Base-by-base conservation (phyloP, 1,284 basidiomycete species). In the Cerrena zonata region DNA sequence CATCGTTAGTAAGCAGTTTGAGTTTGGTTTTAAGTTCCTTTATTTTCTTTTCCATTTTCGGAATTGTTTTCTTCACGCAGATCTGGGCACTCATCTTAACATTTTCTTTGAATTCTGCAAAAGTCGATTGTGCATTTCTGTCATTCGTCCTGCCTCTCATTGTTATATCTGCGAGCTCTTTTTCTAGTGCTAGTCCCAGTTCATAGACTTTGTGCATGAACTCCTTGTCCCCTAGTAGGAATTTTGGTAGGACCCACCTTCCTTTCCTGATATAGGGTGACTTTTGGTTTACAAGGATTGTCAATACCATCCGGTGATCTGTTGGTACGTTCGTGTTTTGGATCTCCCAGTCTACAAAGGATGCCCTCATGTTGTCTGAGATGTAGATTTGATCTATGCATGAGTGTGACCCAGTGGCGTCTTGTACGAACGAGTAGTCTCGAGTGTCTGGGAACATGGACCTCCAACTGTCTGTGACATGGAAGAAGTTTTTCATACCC, bases 391-490 rank as follows among this genome's bases (percentile, higher is more conserved):
- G 22, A 57, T 76, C 71, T 0, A 75, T 60, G 1, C 70, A 27
- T 0, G 72, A 71, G 15, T 58, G 53, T 22, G 57, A 51, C 2
- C 53, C 49, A 1, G 51, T 49, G 0, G 43, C 36, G 2, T 45
- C 26, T 27, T 68, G 61, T 1, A 50, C 34, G 54, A 56, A 71
- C 0, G 71, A 67, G 57, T 59, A 75, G 0, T 22, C 52, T 30
- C 50, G 53, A 0, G 24, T 52, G 0, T 47, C 50, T 0, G 71
- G 69, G 63, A 64, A 51, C 1, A 56, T 58, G 0, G 47, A 1
- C 23, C 69, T 27, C 73, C 73, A 74, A 3, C 70, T 66, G 50
- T 76, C 70, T 1, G 21, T 11, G 0, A 74, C 47, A 0, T 52
- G 2, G 0, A 70, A 52, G 1, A 23, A n/a, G 0, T 5, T 13